A percentile compares a stretch with the other conserved stretches of the same genome.
These are phyloP conservation scores for Fusarium fujikuroi DNA, from an alignment of 2,329 filamentous ascomycete species.

Conservation along the genomic window DNA sequence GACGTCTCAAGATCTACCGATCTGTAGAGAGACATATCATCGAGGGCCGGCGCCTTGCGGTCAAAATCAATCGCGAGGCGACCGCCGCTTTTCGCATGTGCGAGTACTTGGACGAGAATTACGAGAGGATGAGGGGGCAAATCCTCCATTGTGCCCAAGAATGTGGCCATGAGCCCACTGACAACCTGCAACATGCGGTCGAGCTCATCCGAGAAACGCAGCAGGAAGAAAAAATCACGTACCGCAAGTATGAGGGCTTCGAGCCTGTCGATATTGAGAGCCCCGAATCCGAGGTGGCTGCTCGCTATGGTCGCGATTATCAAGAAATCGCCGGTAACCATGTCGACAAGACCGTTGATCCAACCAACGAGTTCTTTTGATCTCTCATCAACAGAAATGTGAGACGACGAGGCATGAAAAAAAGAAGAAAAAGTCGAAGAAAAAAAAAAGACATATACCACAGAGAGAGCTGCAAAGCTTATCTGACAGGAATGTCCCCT, in stretches of 20 bases:
- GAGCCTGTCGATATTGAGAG: not conserved
- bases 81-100: not conserved
- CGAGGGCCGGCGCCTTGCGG: not conserved
- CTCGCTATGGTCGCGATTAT: not conserved
- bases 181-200: not conserved
- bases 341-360: not conserved
- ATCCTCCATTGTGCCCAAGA: not conserved
- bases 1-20: slow-evolving; percentile 4
- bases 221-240: not conserved
- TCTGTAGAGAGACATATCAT: not conserved
- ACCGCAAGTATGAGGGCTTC: not conserved
- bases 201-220: slow-evolving; percentile 5
- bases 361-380: slow-evolving; percentile 7
- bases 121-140: not conserved
- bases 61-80: not conserved
- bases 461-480: not conserved
- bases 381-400: not conserved
- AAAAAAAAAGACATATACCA: not conserved
- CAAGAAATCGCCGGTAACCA: not conserved
- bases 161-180: slow-evolving; percentile 1
- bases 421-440: not conserved
- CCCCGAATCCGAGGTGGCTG: not conserved
- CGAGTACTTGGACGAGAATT: not conserved
- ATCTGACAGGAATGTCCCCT: not conserved
- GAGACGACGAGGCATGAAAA: not conserved